Evolutionary conservation across 305 asterid species (phyloP), one percentile per base, ranked within the genome.

Genomic region (Solanum hybrid): DNA sequence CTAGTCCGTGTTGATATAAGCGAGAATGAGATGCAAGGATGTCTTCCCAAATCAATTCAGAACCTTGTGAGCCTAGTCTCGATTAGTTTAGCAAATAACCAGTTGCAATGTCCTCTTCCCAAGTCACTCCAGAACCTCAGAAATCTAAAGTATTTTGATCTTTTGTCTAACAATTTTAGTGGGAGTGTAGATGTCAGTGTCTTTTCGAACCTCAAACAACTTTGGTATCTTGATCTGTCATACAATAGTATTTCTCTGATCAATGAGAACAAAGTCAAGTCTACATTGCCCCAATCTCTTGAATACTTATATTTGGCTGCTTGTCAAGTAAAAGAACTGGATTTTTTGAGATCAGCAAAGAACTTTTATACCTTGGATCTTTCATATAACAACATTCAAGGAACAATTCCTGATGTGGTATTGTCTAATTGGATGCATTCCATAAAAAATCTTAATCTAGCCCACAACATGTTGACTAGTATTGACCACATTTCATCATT

Each of bases 381-480:
- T 56, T 93, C 92, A 26, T 72, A 89, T 89, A 92, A 91, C 46
- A 91, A 87, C 60, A 90, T 92, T 85, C 90, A 85, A 78, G 93
- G 93, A 78, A 79, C 71, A 87, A 87, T 91, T 78, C 92, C 92
- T 29, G 38, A 86, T 56, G 91, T 93, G 92, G 69, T 79, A 88
- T 88, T 90, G 92, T 86, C 90, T 20, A 78, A 24, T 6, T 86
- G 89, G 91, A 17, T 34, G 38, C 8, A 31, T 82, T 42, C 90
- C 29, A 26, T 71, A 12, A 2, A 1, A 71, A 79, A 84, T 13
- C 90, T 92, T 82, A 91, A 92, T 88, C 89, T 92, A n/a, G 90
- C 92, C 32, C 88, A 89, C 64, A 91, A 92, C 16, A 72, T 16
- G n/a, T 60, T 92, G 17, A 92, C 89, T 9, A 82, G 87, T 82